Evolutionary conservation across 306 rosid genomes (phyloP).

Genomic region (Abrus pulchellus): DNA sequence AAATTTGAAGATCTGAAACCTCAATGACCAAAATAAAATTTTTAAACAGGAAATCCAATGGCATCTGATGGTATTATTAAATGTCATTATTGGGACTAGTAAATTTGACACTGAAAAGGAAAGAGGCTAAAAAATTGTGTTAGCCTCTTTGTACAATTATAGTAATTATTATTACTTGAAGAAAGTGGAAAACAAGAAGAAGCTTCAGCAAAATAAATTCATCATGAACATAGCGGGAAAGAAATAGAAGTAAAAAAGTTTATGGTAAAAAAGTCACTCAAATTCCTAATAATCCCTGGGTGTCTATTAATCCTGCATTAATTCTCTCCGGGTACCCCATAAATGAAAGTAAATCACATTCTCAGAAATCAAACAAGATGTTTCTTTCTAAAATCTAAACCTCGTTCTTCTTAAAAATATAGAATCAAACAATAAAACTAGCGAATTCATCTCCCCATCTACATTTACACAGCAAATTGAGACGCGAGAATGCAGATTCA

Average conservation of each 20-base stretch:
- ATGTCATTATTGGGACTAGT: conserved; percentile 16
- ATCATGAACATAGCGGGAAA: neutral
- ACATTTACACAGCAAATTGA: conserved; percentile 41
- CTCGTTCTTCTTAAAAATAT: neutral
- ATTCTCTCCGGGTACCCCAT: conserved; percentile 28
- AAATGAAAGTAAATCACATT: conserved; percentile 34
- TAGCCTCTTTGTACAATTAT: neutral
- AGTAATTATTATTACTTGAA: neutral
- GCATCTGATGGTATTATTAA: conserved; percentile 36
- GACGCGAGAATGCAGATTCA: conserved; percentile 27
- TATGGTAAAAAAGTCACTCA: conserved; percentile 7
- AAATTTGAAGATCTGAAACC: conserved; percentile 49
- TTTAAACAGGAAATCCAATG: conserved; percentile 23
- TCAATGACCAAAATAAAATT: conserved; percentile 28
- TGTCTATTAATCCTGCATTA: neutral
- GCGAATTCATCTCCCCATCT: neutral
- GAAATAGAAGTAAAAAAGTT: neutral
- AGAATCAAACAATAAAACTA: conserved; percentile 30
- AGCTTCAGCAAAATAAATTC: conserved; percentile 35
- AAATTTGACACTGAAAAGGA: conserved; percentile 38
- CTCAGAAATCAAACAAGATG: neutral
- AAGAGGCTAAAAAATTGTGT: neutral
- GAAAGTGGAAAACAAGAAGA: conserved; percentile 25
- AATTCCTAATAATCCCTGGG: conserved; percentile 38
- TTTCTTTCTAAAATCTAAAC: neutral